phyloP scores from a whole-genome alignment of 2,329 filamentous ascomycete species.

The Endoconidiophora polonica region DNA sequence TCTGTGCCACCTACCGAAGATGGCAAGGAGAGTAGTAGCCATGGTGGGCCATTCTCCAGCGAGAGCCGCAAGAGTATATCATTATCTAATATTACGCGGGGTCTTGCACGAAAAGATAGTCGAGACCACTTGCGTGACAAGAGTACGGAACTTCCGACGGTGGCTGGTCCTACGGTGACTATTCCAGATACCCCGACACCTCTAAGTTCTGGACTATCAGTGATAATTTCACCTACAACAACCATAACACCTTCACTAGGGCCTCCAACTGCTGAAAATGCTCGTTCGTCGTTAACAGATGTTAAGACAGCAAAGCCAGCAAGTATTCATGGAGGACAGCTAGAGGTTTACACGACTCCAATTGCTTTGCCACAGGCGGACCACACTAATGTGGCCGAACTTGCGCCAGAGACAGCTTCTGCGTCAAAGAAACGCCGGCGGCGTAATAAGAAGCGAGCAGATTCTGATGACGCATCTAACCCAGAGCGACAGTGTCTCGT shows the following conservation, averaged over 20 bases:
- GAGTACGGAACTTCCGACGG: not conserved
- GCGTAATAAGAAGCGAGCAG: conserved; percentile 9
- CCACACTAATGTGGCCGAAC: too few species aligned
- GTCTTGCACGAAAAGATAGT: conserved; percentile 7
- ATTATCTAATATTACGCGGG: conserved; percentile 8
- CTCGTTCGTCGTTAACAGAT: too few species aligned
- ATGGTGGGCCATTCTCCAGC: not conserved
- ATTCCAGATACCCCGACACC: too few species aligned
- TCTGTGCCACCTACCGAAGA: not conserved
- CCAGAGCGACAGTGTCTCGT: conserved; percentile 10
- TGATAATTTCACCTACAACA: not conserved
- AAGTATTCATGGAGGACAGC: too few species aligned
- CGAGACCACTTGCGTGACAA: conserved; percentile 6
- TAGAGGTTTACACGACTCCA: too few species aligned
- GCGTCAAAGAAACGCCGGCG: conserved; percentile 4
- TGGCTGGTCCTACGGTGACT: not conserved
- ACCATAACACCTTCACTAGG: not conserved
- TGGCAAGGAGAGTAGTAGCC: not conserved
- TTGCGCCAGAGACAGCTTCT: too few species aligned
- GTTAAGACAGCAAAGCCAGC: too few species aligned
- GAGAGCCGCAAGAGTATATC: conserved; percentile 12
- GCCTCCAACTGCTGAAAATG: too few species aligned
- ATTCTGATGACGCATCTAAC: not conserved
- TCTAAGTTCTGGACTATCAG: not conserved
- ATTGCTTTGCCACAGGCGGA: too few species aligned